Base-by-base conservation (phyloP, 768 basidiomycete species). In the Boletus insuetus region DNA sequence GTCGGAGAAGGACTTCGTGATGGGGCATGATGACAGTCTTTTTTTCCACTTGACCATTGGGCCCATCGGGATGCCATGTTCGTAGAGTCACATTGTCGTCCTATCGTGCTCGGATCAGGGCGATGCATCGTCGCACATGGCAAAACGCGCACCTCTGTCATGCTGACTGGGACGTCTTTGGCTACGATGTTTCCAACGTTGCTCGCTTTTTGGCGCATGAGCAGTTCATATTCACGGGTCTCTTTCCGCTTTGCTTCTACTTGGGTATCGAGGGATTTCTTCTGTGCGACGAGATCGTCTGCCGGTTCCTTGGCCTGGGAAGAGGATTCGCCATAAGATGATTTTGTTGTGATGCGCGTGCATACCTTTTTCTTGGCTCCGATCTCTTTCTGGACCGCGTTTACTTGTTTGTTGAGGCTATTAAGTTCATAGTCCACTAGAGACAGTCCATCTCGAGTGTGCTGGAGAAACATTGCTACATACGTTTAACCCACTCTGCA, bases 381-480 rank as follows among this genome's bases (percentile, higher is more conserved):
- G 65, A 99, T 98, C 72, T 98, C 84, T 72, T 98, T 99, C 77
- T 99, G 95, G 12, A 95, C 78, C 14, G 82, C 83, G 64, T 99
- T 98, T 39, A 91, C 83, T 62, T 91, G 81, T 70, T 95, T 94
- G 62, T 84, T 80, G 47, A 89, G 73, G 17, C 78, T 79, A 63
- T 89, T 91, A 20, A 84, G 78, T 47, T 97, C 92, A 67, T 84
- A 98, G 64, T 94, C 89, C 81, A 89, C 96, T 98, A 64, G 0
- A 40, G 14, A 49, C 4, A 24, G 40, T 32, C 13, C 42, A 53
- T 51, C 22, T 46, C n/a, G 37, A 43, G 8, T 3, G 29, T 29
- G 8, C 29, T 29, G 29, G 9, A 10, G 29, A 29, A 29, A 29
- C 11, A 35, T 19, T 20, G 45, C 7, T 29, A 83, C 91, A 68